Base-by-base conservation (phyloP, 805 yeast genomes). In the Starmerella stellata region DNA sequence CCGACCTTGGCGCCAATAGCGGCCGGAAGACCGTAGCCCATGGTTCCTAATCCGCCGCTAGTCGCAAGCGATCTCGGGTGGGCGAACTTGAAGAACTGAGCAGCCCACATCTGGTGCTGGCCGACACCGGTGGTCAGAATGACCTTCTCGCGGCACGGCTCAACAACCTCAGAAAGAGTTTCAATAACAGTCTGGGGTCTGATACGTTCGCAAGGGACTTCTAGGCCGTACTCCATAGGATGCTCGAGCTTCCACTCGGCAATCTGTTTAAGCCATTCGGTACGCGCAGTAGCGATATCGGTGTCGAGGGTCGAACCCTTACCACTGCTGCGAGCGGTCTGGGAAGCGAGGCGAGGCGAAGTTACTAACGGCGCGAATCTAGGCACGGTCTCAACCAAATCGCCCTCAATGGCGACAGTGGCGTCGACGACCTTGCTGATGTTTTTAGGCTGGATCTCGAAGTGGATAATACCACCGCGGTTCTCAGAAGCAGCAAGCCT, bases 21-120 rank as follows among this genome's bases (percentile, higher is more conserved):
- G 27, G 96, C 78, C 21, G 98, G 98, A 47, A 87, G 65, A 47
- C 98, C 98, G 64, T 64, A 87, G 44, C 98, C 98, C 98, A 87
- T 87, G 41, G 98, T 87, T 53, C 98, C 98, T 53, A 87, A 70
- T 52, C 98, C 98, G 63, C 98, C 98, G 37, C 95, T 82, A n/a
- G 96, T 83, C 59, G 87, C 78, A 65, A 90, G 77, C 37, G 92
- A 69, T 61, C 96, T 74, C 52, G 98, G 98, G 46, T 70, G 64
- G 44, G 75, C 77, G 94, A 95, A 87, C 38, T 83, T 73, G 74
- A 79, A 85, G 62, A 83, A 85, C 65, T 90, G 98, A 21, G 96
- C 96, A 29, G 96, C 92, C 98, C 98, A 87, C 98, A 87, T 87
- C 67, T 87, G 98, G 69, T 87, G 98, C 68, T 90, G 98, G 44